A percentile compares a stretch with the other conserved stretches of the same genome.
These are phyloP conservation scores for Wickerhamomyces sp. DNA, from an alignment of 1,139 yeast genomes.

Conservation along the genomic window DNA sequence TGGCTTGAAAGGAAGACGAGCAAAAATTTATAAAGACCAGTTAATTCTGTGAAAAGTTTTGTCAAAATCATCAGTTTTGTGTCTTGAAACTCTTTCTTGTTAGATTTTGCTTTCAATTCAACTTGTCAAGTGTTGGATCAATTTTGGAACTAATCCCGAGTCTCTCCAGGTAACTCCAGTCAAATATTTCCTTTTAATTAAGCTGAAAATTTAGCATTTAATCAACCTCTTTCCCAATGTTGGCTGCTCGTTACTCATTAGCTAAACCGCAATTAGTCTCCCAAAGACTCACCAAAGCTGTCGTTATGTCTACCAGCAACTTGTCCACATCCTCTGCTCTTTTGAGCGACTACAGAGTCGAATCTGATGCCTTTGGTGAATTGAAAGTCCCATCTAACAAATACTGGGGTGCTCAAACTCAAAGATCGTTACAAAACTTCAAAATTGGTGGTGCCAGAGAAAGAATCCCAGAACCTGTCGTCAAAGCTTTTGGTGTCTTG, in stretches of 20 bases:
- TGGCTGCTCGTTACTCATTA: constrained; percentile 1
- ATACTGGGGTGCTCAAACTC: constrained; percentile 99
- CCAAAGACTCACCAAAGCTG: background rate
- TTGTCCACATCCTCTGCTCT: constrained; percentile 1
- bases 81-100: background rate
- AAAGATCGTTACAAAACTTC: constrained; percentile 87
- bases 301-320: constrained; percentile 1
- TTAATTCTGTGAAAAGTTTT: background rate
- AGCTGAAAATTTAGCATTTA: too few relatives aligned
- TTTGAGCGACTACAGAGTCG: constrained; percentile 49
- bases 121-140: too few relatives aligned
- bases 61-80: background rate
- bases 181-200: background rate
- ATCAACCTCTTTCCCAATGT: background rate
- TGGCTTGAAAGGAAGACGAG: background rate
- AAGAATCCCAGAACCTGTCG: constrained; percentile 85
- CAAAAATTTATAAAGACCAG: background rate
- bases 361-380: constrained; percentile 95
- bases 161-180: background rate
- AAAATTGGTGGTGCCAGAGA: constrained; percentile 93
- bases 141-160: background rate
- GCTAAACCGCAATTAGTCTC: constrained; percentile 1
- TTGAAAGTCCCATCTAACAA: constrained; percentile 80
- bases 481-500: constrained; percentile 87
- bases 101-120: background rate